Evolutionary conservation across 352 stramenopile genomes (phyloP).

Genomic region (Thalassiosira mediterranea): DNA sequence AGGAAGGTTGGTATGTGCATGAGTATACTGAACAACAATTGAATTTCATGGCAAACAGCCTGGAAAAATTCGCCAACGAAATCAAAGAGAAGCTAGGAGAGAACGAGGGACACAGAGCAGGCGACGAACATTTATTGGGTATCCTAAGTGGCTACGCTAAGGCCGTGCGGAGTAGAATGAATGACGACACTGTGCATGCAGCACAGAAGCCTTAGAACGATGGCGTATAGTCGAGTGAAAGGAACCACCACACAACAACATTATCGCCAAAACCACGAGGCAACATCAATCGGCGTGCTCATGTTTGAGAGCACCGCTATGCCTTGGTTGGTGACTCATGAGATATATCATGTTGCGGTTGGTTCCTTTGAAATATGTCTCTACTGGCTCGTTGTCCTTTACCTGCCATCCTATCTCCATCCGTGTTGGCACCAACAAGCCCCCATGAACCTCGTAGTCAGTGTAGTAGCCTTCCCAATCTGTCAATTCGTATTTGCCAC

Average conservation of each 20-base stretch:
- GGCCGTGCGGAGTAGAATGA: too few species aligned
- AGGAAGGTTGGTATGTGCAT: slow-evolving; percentile 53
- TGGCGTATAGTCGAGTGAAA: too few species aligned
- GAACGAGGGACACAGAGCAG: too few species aligned
- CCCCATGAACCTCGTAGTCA: slow-evolving; percentile 36
- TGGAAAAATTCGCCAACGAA: slow-evolving; percentile 39
- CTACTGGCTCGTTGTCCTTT: slow-evolving; percentile 12
- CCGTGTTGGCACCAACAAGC: slow-evolving; percentile 36
- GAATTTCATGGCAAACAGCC: slow-evolving; percentile 37
- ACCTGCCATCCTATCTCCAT: slow-evolving; percentile 40
- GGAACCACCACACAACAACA: too few species aligned
- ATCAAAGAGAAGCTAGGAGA: slow-evolving; percentile 11
- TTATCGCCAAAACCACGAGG: too few species aligned
- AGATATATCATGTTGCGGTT: slow-evolving; percentile 35
- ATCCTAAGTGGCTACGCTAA: slow-evolving; percentile 26
- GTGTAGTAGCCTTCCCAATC: slow-evolving; percentile 29
- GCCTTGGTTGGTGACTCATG: too few species aligned
- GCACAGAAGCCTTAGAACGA: too few species aligned
- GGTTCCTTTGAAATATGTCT: slow-evolving; percentile 42
- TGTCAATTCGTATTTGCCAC: slow-evolving; percentile 12
- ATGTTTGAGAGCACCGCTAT: too few species aligned
- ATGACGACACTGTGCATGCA: too few species aligned
- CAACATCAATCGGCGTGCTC: too few species aligned
- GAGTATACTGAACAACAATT: slow-evolving; percentile 51
- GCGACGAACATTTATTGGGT: slow-evolving; percentile 26